Base-by-base conservation (phyloP, 257 asterid species). In the Gentiana dahurica region DNA sequence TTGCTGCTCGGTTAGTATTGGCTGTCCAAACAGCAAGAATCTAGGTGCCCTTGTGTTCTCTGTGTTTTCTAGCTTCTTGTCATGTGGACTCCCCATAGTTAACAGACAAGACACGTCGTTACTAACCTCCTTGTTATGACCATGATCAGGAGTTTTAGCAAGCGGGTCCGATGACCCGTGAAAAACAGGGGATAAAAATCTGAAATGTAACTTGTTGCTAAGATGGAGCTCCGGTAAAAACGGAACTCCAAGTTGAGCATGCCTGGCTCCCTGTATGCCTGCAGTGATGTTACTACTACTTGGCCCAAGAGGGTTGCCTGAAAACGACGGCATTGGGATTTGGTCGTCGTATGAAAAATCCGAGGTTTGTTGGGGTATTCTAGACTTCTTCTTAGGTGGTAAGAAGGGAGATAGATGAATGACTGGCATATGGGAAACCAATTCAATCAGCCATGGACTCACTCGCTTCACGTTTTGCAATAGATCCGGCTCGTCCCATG, bases 211-310 rank as follows among this genome's bases (percentile, higher is more conserved):
- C 70, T 82, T 84, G 81, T 82, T 84, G 82, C 77, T 82, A 59
- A 79, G 77, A 67, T 75, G 95, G 84, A 86, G 78, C 62, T 77
- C 95, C 79, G 70, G 70, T 49, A 81, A 72, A 13, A 80, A 62
- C 0, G 88, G 94, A 61, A 73, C 79, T 82, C 95, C 97, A 65
- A 75, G 73, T 81, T 84, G 89, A 78, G 89, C 84, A 82, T 91
- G 98, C 98, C 98, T 87, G 98, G 98, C 90, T 91, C 95, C 96
- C 96, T 91, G 98, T 85, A 91, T 76, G 92, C 97, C 97, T 79
- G 89, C 95, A 87, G 98, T 50, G 35, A 78, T 57, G 74, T 72
- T 77, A 83, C 85, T 88, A 73, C 94, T 77, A 84, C 83, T 77
- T 58, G 80, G 84, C 67, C 81, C 78, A 45, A 80, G 77, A 75